Base-by-base conservation (phyloP, 2,329 filamentous ascomycete genomes). In the Apiospora kogelbergensis region DNA sequence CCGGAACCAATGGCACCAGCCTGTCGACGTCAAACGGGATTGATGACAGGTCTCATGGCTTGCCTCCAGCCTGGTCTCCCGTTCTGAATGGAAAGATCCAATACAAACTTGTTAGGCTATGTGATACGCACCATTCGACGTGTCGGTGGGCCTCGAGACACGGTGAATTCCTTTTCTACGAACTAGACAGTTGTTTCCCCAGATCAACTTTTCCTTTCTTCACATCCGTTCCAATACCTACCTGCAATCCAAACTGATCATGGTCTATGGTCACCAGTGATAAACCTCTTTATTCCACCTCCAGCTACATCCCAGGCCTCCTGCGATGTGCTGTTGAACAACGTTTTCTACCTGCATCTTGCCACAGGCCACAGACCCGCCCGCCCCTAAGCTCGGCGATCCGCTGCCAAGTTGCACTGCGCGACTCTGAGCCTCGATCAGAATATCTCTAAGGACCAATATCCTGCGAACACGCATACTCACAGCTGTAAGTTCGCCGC, bases 161-260 rank as follows among this genome's bases (percentile, higher is more conserved):
- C 30, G 48, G 48, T 57, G 48, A 26, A 30, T 57, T 57, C 15
- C 48, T 57, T 33, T 33, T 57, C 26, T 26, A 57, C 33, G 26
- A 57, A 57, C 48, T 57, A 26, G 48, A 57, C 48, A 57, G 26
- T 13, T 33, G 26, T 33, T 30, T 33, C 26, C 33, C 26, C 48
- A 57, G 48, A 57, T 33, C 26, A 60, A 37, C 53, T n/a, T 60
- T 60, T 60, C 53, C 17, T 60, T 60, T 60, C 53, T 37, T 60
- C n/a, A n/a, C 53, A 60, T 60, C 53, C 30, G 30, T 60, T 33
- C 37, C 30, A n/a, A n/a, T 22, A 60, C 30, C 20, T 60, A 11
- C 7, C 17, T 20, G 10, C 30, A n/a, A n/a, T n/a, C 3, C 17
- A 20, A 2, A 37, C 9, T 37, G 53, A 17, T 37, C 30, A 37